Evolutionary conservation across 2,329 filamentous ascomycete species (phyloP).

Genomic region (Talaromyces marneffei): DNA sequence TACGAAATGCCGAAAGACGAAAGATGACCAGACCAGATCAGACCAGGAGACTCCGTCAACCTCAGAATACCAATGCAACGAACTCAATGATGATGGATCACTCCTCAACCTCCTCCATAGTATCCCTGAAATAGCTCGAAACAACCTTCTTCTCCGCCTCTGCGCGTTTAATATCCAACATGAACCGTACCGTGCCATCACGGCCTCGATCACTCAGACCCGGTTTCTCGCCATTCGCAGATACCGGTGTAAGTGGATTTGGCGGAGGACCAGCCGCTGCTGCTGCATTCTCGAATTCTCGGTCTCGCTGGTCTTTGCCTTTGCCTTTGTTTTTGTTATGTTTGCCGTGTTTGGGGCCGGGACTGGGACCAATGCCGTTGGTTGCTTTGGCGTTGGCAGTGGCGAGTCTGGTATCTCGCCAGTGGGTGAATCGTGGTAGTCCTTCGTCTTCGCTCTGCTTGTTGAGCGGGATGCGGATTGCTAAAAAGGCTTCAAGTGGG

Average conservation of each 20-base stretch:
- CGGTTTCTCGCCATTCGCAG: constrained; percentile 41
- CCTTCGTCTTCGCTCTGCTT: constrained; percentile 63
- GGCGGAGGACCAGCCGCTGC: constrained; percentile 2
- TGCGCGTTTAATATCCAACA: constrained; percentile 74
- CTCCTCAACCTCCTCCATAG: constrained; percentile 62
- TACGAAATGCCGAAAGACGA: not conserved
- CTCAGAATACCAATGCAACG: not conserved
- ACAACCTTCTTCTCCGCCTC: constrained; percentile 64
- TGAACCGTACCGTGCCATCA: constrained; percentile 79
- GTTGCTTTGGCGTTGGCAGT: not conserved
- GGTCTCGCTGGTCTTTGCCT: constrained; percentile 20
- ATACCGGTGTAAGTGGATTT: constrained; percentile 42
- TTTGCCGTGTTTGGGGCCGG: constrained; percentile 18
- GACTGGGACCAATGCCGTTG: not conserved
- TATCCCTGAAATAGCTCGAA: constrained; percentile 63
- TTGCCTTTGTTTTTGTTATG: constrained; percentile 23
- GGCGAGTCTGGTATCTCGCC: constrained; percentile 27
- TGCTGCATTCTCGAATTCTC: constrained; percentile 13
- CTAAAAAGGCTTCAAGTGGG: constrained; percentile 72
- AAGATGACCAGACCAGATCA: no score
- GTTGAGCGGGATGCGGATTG: constrained; percentile 81
- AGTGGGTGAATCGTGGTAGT: constrained; percentile 59
- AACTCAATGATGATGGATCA: constrained; percentile 15
- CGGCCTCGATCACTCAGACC: constrained; percentile 42
- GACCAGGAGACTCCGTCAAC: not conserved